Evolutionary conservation across 164 flowering plant genomes (phyloP).

Genomic region (Tetrastigma voinierianum): DNA sequence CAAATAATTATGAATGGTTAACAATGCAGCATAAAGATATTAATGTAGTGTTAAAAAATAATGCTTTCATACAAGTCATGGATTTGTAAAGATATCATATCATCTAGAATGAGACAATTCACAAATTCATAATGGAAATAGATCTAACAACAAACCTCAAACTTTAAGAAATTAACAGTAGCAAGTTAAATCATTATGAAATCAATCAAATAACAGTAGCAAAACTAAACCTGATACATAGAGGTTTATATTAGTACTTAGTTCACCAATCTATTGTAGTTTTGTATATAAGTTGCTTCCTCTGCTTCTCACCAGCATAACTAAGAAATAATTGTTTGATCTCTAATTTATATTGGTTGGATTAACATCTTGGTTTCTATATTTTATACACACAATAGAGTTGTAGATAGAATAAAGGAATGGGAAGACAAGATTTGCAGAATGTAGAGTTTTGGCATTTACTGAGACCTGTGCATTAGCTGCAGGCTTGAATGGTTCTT

Average conservation of each 20-base stretch:
- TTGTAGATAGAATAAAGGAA: background rate
- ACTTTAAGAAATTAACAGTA: too few relatives aligned
- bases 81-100: too few relatives aligned
- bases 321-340: background rate
- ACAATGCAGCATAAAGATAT: too few relatives aligned
- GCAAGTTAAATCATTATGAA: too few relatives aligned
- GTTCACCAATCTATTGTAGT: background rate
- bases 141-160: too few relatives aligned
- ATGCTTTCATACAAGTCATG: too few relatives aligned
- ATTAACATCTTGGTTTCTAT: background rate
- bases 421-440: background rate
- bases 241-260: background rate
- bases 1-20: too few relatives aligned
- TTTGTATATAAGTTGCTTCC: conserved; percentile 4
- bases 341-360: background rate
- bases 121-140: too few relatives aligned
- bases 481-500: conserved; percentile 56
- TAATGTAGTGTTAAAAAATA: too few relatives aligned
- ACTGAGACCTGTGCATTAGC: conserved; percentile 28
- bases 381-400: background rate
- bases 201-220: too few relatives aligned
- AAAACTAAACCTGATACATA: too few relatives aligned
- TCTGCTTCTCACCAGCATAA: conserved; percentile 18
- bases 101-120: too few relatives aligned
- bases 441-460: conserved; percentile 4